Base-by-base conservation (phyloP, 1,139 yeast species). In the Blastobotrys raffinosifermentans region DNA sequence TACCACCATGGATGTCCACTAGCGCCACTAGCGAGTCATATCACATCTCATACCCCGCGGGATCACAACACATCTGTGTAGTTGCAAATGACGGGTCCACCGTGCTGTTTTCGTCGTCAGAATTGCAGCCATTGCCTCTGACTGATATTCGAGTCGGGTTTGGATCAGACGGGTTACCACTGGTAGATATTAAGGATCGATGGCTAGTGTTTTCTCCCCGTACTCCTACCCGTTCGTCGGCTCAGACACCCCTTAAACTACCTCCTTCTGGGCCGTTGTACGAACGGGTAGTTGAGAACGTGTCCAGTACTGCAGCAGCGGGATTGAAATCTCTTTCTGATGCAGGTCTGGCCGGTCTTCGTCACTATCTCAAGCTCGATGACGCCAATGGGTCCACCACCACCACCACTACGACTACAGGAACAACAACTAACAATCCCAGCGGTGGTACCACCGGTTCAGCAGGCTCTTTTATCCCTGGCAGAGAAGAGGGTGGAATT, bases 181-280 rank as follows among this genome's bases (percentile, higher is more conserved):
- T 55, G 13, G 37, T 55, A 15, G 55, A 48, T 35, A 17, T 55
- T 2, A 36, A 41, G 21, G 58, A 51, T 10, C 35, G 58, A 14
- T 55, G 60, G 60, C 41, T 55, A 19, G 57, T 46, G 4, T 42
- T 40, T 18, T 39, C 45, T 7, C 54, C 55, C 4, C 40, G 7
- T 15, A 17, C 31, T 9, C 23, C 36, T 16, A 18, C 32, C 14
- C 23, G 34, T 16, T 36, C 37, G 11, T n/a, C 26, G n/a, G n/a
- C 40, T 10, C 39, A 37, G 11, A 55, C 60, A 2, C 54, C 58
- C 2, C 44, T 55, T 13, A 50, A 47, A 29, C 40, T 54, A 29
- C 58, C 58, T 3, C 59, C 57, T 4, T 41, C 48, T n/a, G 58
- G 55, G 2, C 55, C 56, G 8, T 41, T 55, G 14, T 43, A 51